A percentile compares a stretch with the other conserved stretches of the same genome.
These are phyloP conservation scores for Metschnikowia orientalis DNA, from an alignment of 805 yeast species.

Conservation along the genomic window DNA sequence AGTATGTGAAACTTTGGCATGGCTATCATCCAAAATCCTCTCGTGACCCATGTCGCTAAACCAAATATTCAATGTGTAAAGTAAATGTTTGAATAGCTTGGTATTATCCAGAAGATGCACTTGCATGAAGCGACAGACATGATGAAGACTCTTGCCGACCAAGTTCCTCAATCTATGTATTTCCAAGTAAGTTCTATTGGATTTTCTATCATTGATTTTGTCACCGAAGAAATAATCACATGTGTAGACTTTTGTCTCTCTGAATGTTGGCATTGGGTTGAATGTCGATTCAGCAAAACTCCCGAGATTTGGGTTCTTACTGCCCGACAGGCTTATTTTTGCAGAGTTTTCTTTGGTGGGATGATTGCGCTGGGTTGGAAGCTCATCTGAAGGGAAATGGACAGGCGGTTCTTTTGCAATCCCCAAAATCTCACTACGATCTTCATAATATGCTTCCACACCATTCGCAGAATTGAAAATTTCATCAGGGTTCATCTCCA, in stretches of 20 bases:
- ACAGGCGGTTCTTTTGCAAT: background rate
- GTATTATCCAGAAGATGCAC: conserved; percentile 58
- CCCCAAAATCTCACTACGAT: conserved; percentile 6
- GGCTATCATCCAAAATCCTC: conserved; percentile 53
- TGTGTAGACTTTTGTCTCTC: conserved; percentile 59
- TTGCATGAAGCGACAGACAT: conserved; percentile 44
- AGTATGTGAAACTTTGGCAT: conserved; percentile 50
- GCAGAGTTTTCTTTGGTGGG: conserved; percentile 11
- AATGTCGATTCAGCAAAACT: conserved; percentile 43
- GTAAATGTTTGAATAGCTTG: conserved; percentile 53
- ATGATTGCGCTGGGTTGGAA: background rate
- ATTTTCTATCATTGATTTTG: conserved; percentile 41
- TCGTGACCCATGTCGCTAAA: conserved; percentile 77
- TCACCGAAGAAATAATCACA: conserved; percentile 63
- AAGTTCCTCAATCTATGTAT: conserved; percentile 59
- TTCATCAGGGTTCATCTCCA: conserved; percentile 17
- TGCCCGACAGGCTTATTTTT: conserved; percentile 31
- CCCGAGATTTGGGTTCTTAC: conserved; percentile 45
- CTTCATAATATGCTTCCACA: background rate
- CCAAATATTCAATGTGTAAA: conserved; percentile 70
- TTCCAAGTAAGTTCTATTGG: conserved; percentile 28
- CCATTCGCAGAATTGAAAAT: conserved; percentile 2
- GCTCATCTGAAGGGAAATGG: background rate
- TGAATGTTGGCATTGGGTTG: conserved; percentile 52
- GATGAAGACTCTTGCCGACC: conserved; percentile 63